Evolutionary conservation across 2,329 filamentous ascomycete species (phyloP), one percentile per base, ranked within the genome.

Genomic region (Cercospora janseana): DNA sequence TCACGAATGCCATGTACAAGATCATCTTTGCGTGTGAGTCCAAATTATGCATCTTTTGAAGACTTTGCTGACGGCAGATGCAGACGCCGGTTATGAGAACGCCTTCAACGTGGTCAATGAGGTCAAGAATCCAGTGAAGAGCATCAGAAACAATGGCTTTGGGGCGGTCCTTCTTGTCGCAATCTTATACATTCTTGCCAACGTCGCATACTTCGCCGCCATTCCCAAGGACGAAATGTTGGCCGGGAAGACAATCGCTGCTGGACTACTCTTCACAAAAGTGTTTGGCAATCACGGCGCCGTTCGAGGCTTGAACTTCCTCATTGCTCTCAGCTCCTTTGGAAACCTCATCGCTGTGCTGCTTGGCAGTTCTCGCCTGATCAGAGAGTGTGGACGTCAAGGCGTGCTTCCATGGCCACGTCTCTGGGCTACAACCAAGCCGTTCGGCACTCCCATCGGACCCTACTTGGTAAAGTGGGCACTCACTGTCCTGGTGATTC

Each of bases 61-160:
- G 12, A 27, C 5, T 2, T 6, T 24, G 10, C 46, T 53, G 24
- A 53, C 24, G 16, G 10, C 6, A 2, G 10, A 8, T 1, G 8
- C 29, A 49, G 46, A 52, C 38, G 37, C 40, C 8, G 46, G 50
- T 13, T 55, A 76, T 51, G 67, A 73, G 6, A 83, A 83, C 52
- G 77, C 79, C 0, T 83, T 83, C 66, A 81, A 81, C 53, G 72
- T 84, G 3, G 77, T 79, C 49, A 82, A 82, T 45, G 81, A 84
- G 64, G 76, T 83, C 55, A 76, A 75, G 72, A 78, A 82, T 53
- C 81, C 81, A 0, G 71, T 83, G 23, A 76, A 73, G 24, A 77
- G 75, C 0, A 72, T 84, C 15, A 76, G 76, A 41, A 74, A 55
- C 31, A 51, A 55, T 23, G 65, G 79, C 73, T 5, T 56, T 32